These are phyloP conservation scores for Exutisphaerella laricina DNA, from an alignment of 2,329 filamentous ascomycete genomes.

Conservation along the genomic window DNA sequence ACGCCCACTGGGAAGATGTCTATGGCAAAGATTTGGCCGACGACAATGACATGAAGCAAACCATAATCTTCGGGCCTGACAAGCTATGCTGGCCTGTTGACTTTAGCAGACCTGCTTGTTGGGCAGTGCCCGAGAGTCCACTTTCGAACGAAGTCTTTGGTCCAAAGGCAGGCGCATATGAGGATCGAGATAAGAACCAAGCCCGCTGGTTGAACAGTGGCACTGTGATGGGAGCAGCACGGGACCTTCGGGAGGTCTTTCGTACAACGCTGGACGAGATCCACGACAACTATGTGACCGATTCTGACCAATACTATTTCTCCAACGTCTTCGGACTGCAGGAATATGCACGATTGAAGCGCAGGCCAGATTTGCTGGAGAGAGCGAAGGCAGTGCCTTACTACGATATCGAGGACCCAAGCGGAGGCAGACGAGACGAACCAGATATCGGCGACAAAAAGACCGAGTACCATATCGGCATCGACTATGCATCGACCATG, in stretches of 20 bases:
- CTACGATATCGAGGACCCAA: conserved; percentile 28
- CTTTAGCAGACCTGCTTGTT: conserved; percentile 29
- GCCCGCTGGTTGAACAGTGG: conserved; percentile 48
- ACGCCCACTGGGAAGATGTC: conserved; percentile 36
- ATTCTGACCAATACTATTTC: conserved; percentile 43
- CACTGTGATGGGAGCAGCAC: conserved; percentile 40
- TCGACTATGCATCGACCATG: conserved; percentile 21
- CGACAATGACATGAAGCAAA: conserved; percentile 25
- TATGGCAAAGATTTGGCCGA: conserved; percentile 34
- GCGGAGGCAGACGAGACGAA: conserved; percentile 42
- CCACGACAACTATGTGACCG: conserved; percentile 26
- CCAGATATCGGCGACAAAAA: conserved; percentile 23
- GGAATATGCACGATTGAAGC: conserved; percentile 35
- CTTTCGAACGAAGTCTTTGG: conserved; percentile 41
- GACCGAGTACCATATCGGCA: conserved; percentile 22
- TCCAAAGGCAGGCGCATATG: conserved; percentile 37
- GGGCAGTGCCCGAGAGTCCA: conserved; percentile 27
- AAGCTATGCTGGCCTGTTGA: conserved; percentile 33
- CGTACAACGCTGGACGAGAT: conserved; percentile 38
- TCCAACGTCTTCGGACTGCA: conserved; percentile 50
- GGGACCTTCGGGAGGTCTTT: conserved; percentile 36
- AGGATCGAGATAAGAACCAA: conserved; percentile 36
- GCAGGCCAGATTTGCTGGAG: conserved; percentile 21
- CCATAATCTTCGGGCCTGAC: conserved; percentile 31
- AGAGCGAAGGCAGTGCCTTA: conserved; percentile 33